Evolutionary conservation across 768 basidiomycete species (phyloP).

Genomic region (Phaffia australis): DNA sequence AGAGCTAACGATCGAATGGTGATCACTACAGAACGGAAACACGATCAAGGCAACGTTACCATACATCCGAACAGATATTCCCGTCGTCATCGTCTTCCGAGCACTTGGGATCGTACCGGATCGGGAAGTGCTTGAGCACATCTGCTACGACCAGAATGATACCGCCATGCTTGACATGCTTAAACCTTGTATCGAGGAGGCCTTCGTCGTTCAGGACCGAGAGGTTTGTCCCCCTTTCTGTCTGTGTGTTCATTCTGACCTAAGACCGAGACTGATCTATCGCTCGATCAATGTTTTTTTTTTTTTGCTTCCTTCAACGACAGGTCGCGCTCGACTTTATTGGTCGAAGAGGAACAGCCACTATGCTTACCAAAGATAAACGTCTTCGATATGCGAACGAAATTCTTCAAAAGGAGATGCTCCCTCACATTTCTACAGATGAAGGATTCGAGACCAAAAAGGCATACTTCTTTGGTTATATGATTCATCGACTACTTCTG

Average conservation of each 20-base stretch:
- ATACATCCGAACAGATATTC: constrained; percentile 96
- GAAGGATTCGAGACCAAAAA: constrained; percentile 96
- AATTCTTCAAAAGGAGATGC: constrained; percentile 95
- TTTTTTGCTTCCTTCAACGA: background rate
- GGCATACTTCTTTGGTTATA: constrained; percentile 98
- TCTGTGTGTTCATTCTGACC: background rate
- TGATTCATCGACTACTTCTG: constrained; percentile 90
- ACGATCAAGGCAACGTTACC: constrained; percentile 96
- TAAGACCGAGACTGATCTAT: background rate
- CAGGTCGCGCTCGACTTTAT: constrained; percentile 85
- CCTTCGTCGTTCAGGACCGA: constrained; percentile 94
- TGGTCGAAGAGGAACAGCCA: constrained; percentile 91
- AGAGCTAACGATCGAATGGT: background rate
- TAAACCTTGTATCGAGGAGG: constrained; percentile 96
- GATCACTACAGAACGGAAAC: constrained; percentile 54
- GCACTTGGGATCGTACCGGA: constrained; percentile 96
- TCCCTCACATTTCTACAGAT: constrained; percentile 91
- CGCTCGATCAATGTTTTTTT: background rate
- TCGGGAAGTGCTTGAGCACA: constrained; percentile 92
- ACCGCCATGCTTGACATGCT: constrained; percentile 94
- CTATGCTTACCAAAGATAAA: constrained; percentile 78
- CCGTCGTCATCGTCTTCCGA: constrained; percentile 97
- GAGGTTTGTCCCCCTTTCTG: constrained; percentile 48
- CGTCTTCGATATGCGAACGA: constrained; percentile 95
- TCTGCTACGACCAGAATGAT: constrained; percentile 96